These are phyloP conservation scores for Candida tropicalis DNA, from an alignment of 1,139 yeast genomes.

Conservation along the genomic window DNA sequence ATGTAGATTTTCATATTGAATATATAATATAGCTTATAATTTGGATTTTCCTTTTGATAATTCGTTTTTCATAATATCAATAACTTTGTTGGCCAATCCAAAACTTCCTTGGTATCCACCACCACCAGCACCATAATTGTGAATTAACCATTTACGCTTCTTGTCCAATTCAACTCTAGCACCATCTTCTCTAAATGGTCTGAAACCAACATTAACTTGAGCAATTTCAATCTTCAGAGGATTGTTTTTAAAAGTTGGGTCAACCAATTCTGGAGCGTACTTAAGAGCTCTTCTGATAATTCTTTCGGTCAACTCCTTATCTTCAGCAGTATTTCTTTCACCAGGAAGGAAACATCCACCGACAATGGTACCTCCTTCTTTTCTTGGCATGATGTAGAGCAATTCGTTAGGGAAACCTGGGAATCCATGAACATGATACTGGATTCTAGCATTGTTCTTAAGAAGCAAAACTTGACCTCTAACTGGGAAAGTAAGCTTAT, in stretches of 20 bases:
- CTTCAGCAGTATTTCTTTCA: conserved; percentile 29
- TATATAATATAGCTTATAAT: conserved; percentile 7
- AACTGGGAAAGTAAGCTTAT: conserved; percentile 30
- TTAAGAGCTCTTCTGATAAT: conserved; percentile 41
- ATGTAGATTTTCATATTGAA: neutral
- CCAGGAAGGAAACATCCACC: conserved; percentile 49
- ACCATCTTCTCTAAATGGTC: conserved; percentile 52
- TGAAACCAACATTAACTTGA: conserved; percentile 46
- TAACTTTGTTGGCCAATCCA: conserved; percentile 38
- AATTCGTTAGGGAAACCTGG: conserved; percentile 37
- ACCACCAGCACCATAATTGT: conserved; percentile 56
- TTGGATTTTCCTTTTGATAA: conserved; percentile 8
- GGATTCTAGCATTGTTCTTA: conserved; percentile 34
- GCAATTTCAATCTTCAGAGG: conserved; percentile 41
- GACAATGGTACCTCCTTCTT: conserved; percentile 56
- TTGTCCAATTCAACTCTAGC: conserved; percentile 43
- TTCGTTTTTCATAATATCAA: conserved; percentile 16
- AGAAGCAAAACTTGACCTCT: conserved; percentile 44
- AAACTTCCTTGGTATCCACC: conserved; percentile 57
- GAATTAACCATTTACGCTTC: conserved; percentile 39
- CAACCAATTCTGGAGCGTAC: conserved; percentile 45
- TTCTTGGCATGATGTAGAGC: conserved; percentile 53
- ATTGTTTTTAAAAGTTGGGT: conserved; percentile 32
- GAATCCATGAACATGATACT: conserved; percentile 32
- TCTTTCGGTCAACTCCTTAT: conserved; percentile 38